Percentiles rank a stretch among this genome's conserved stretches.
Conservation (phyloP, 768 basidiomycete genomes). For the Kwoniella mangroviensis region DNA sequence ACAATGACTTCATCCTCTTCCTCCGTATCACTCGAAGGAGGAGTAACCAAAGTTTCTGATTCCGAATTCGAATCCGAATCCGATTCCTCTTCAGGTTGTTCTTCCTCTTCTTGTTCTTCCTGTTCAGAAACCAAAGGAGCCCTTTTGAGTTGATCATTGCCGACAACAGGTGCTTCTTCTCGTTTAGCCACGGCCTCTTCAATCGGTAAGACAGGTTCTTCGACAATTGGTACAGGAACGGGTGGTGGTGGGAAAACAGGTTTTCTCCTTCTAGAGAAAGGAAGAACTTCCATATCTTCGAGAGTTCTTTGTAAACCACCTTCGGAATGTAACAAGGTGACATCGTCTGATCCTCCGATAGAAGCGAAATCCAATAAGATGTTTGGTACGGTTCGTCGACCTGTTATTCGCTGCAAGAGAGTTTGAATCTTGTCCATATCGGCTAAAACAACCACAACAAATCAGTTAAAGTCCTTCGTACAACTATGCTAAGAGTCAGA, state of each 20-base stretch:
- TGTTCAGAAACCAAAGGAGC: not conserved
- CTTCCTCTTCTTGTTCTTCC: not conserved
- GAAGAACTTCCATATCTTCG: conserved; percentile 38
- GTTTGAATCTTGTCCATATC: conserved; percentile 51
- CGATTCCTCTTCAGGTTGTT: not conserved
- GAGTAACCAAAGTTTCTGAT: not conserved
- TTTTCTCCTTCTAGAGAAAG: conserved; percentile 22
- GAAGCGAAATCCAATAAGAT: conserved; percentile 54
- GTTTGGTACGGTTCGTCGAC: conserved; percentile 57
- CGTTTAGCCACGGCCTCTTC: not conserved
- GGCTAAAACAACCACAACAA: too few species aligned
- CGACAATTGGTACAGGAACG: not conserved
- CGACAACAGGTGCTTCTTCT: not conserved
- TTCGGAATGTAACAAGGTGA: conserved; percentile 55
- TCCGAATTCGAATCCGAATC: not conserved
- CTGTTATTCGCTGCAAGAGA: conserved; percentile 53
- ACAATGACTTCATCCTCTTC: not conserved
- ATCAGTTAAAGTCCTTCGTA: conserved; percentile 1
- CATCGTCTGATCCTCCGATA: conserved; percentile 57
- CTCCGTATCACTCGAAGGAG: not conserved
- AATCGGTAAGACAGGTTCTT: not conserved
- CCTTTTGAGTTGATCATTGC: not conserved
- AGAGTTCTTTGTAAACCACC: conserved; percentile 48
- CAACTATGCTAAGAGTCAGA: not conserved
- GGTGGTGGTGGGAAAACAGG: not conserved